Base-by-base conservation (phyloP, 1,139 yeast species). In the Sugiyamaella xylanicola region DNA sequence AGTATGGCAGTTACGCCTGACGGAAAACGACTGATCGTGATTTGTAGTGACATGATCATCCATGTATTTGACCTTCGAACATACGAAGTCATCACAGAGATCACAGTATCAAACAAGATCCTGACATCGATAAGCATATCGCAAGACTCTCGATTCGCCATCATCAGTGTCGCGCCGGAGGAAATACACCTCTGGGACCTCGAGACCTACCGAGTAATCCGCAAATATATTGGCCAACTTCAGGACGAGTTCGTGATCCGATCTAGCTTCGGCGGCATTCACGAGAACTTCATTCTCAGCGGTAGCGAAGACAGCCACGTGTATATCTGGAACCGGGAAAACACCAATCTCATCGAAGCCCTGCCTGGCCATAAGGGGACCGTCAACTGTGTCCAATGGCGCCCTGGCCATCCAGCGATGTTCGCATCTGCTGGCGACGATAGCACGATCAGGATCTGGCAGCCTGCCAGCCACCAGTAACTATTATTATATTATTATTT, bases 371-470 rank as follows among this genome's bases (percentile, higher is more conserved):
- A 93, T 67, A 72, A 71, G 15, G 83, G 83, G 1, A 75, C 84
- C 50, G 86, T 90, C 57, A 88, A 86, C 66, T 81, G 87, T 51
- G 95, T 91, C 3, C 83, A 85, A 57, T 91, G 96, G 95, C 84
- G 85, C 56, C 80, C 79, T 48, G 72, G 56, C 39, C 69, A 66
- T 56, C 83, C 83, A 27, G 73, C 77, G 43, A 70, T 85, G 67
- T 84, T 91, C 81, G 91, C 89, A 22, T 83, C 96, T 36, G 95
- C 87, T 46, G 97, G 97, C n/a, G 81, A 88, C 59, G 99, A 93
- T 70, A 98, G 99, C 3, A 84, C 84, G 66, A 84, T 93, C 49
- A 82, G 97, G 66, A 87, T 93, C 67, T 93, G 99, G 99, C 51
- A 47, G 42, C 48, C 55, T 7, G 41, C 47, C 35, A 51, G 37